These are phyloP conservation scores for Skeletonema menzelii DNA, from an alignment of 108 stramenopile genomes.

Conservation along the genomic window DNA sequence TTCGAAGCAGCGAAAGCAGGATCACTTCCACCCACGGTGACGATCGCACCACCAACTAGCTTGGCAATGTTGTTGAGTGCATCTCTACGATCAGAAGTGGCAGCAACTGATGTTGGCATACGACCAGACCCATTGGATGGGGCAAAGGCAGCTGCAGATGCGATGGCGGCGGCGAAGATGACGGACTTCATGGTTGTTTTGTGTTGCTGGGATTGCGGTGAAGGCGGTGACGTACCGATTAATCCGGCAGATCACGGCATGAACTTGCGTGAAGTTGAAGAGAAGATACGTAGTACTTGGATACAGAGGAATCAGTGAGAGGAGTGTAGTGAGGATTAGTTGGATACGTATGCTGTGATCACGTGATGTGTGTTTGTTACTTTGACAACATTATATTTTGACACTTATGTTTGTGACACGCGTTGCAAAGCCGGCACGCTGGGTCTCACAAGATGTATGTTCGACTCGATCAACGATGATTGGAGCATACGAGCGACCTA, in stretches of 20 bases:
- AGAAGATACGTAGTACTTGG: not conserved
- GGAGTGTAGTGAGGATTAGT: not conserved
- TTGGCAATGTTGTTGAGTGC: slow-evolving; percentile 41
- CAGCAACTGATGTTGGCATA: slow-evolving; percentile 25
- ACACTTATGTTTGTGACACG: no score
- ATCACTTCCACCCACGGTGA: slow-evolving; percentile 28
- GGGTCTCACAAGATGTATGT: no score
- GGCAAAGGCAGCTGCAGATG: slow-evolving; percentile 27
- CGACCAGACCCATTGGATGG: slow-evolving; percentile 23
- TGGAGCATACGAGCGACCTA: no score
- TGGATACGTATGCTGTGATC: not conserved
- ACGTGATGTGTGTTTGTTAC: not conserved
- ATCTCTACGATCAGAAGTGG: slow-evolving; percentile 40
- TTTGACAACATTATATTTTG: no score
- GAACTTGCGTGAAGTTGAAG: not conserved
- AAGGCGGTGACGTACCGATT: not conserved
- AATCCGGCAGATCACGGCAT: not conserved
- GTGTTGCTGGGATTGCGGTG: not conserved
- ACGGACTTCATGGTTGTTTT: slow-evolving; percentile 30
- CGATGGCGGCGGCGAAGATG: slow-evolving; percentile 19
- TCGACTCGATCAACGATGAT: no score
- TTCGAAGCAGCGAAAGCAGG: slow-evolving; percentile 31
- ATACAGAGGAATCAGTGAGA: not conserved
- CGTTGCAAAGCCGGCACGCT: no score
- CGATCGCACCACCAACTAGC: slow-evolving; percentile 35